phyloP scores from a whole-genome alignment of 441 rosid genomes.

The Corymbia citriodora region DNA sequence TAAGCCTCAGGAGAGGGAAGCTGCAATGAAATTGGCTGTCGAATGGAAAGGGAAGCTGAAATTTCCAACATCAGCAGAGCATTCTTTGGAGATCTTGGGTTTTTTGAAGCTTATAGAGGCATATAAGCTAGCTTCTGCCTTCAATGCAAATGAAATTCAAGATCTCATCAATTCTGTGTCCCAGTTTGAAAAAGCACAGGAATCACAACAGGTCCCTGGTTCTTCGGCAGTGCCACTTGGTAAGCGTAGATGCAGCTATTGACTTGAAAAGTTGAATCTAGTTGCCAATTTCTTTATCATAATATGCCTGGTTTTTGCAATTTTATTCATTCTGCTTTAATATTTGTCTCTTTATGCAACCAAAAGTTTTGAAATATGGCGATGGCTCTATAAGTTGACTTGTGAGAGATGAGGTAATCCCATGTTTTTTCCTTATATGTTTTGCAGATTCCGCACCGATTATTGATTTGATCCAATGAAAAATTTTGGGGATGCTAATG shows the following conservation, averaged over 20 bases:
- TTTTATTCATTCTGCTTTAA: not conserved
- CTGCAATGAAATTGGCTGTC: conserved; percentile 24
- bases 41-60: conserved; percentile 32
- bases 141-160: conserved; percentile 16
- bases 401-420: not conserved
- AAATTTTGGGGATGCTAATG: not conserved
- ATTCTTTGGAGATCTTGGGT: conserved; percentile 28
- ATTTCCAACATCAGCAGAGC: not conserved
- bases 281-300: not conserved
- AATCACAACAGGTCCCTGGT: conserved; percentile 23
- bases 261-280: not conserved
- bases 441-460: not conserved
- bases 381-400: not conserved
- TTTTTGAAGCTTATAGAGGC: conserved; percentile 37
- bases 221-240: conserved; percentile 4
- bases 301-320: not conserved
- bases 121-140: conserved; percentile 24
- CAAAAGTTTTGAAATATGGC: not conserved
- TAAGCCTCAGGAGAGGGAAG: conserved; percentile 19
- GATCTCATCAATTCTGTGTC: conserved; percentile 14
- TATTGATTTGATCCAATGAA: not conserved
- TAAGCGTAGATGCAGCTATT: conserved; percentile 1
- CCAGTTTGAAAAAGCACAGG: conserved; percentile 14
- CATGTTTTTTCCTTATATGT: not conserved
- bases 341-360: not conserved